A percentile compares a stretch with the other conserved stretches of the same genome.
Conservation (phyloP, 768 basidiomycete species). For the Termitomyces sp. region DNA sequence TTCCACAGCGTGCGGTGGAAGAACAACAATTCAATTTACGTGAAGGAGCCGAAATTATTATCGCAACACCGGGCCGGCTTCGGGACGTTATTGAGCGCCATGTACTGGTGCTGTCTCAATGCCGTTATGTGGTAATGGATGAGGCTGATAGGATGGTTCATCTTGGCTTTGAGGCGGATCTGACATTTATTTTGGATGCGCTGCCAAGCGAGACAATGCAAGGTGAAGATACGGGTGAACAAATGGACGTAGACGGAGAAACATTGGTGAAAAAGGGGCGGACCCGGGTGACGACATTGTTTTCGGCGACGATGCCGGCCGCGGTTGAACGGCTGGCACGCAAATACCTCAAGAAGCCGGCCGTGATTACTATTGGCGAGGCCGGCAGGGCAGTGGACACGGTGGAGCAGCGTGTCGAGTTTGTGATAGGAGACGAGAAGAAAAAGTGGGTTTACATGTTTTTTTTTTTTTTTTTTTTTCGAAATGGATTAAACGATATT, state of each 20-base stretch:
- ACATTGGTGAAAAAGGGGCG: conserved; percentile 68
- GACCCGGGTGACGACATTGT: conserved; percentile 90
- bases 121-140: conserved; percentile 99
- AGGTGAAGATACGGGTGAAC: conserved; percentile 72
- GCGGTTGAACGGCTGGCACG: conserved; percentile 92
- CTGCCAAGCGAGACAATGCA: conserved; percentile 85
- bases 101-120: conserved; percentile 93
- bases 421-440: conserved; percentile 90
- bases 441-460: conserved; percentile 78
- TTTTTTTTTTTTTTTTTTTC: neutral
- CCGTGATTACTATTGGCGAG: conserved; percentile 96
- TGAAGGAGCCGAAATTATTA: conserved; percentile 98
- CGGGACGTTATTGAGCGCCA: conserved; percentile 97
- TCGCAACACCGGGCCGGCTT: conserved; percentile 96
- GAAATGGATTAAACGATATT: conserved; percentile 8
- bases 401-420: conserved; percentile 94
- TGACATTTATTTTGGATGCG: conserved; percentile 92
- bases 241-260: conserved; percentile 75
- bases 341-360: conserved; percentile 91
- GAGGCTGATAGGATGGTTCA: conserved; percentile 99
- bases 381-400: conserved; percentile 98
- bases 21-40: conserved; percentile 97
- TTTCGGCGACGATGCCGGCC: conserved; percentile 98
- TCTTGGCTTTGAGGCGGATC: conserved; percentile 91
- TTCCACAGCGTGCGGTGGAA: conserved; percentile 74